Evolutionary conservation across 257 asterid genomes (phyloP).

Genomic region (Gardenia jasminoides): DNA sequence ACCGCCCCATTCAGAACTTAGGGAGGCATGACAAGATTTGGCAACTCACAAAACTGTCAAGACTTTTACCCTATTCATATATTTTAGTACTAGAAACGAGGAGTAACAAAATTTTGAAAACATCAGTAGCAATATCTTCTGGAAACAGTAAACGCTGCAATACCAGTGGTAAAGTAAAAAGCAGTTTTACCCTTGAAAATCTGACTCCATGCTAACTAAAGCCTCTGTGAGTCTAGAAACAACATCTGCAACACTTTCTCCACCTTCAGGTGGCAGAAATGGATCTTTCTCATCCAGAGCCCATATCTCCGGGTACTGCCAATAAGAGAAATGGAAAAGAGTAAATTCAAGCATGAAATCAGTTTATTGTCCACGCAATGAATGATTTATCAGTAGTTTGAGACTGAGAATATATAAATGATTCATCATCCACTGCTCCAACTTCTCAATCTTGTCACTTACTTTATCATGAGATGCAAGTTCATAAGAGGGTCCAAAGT

Average conservation of each 20-base stretch:
- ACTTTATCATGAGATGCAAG: conserved; percentile 85
- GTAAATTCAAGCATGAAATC: not conserved
- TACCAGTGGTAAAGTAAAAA: not conserved
- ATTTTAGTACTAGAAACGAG: not conserved
- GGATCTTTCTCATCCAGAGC: conserved; percentile 87
- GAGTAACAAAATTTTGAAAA: not conserved
- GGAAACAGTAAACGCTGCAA: not conserved
- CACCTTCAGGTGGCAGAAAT: conserved; percentile 84
- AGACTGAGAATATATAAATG: not conserved
- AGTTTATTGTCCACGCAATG: not conserved
- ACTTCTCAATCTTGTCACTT: conserved; percentile 30
- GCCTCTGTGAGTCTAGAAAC: conserved; percentile 75
- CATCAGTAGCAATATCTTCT: not conserved
- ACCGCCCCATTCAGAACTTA: not conserved
- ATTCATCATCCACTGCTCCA: conserved; percentile 15
- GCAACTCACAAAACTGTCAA: not conserved
- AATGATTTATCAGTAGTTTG: not conserved
- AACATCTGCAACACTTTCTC: conserved; percentile 97
- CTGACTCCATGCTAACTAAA: conserved; percentile 57
- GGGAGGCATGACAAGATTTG: not conserved
- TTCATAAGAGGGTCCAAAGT: conserved; percentile 77
- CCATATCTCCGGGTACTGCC: conserved; percentile 85
- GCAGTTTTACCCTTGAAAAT: conserved; percentile 54
- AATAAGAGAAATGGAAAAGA: not conserved
- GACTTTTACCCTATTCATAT: not conserved